Evolutionary conservation across 1,284 basidiomycete species (phyloP).

Genomic region (Ceraceosorus guamensis): DNA sequence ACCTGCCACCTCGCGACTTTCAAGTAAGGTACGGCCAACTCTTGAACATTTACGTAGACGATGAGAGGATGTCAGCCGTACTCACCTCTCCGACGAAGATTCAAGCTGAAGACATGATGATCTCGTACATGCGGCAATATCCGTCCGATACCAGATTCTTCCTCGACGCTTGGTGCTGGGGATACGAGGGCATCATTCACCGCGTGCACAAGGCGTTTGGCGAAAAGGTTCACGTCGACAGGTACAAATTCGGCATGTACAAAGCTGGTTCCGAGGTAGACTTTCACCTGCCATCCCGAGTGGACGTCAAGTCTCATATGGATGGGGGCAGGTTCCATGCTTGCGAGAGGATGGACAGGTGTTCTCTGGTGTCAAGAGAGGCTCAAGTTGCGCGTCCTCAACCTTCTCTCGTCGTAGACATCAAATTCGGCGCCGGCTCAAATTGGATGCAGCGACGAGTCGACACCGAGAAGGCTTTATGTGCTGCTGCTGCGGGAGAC

Average conservation of each 20-base stretch:
- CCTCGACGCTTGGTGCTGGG: constrained; percentile 83
- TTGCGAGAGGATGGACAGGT: constrained; percentile 2
- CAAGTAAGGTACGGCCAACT: constrained; percentile 49
- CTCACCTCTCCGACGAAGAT: constrained; percentile 17
- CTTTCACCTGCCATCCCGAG: neutral
- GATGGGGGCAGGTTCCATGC: neutral
- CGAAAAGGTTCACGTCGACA: constrained; percentile 9
- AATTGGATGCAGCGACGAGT: neutral
- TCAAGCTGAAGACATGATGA: constrained; percentile 56
- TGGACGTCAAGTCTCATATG: neutral
- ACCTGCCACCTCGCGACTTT: neutral
- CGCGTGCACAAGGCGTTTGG: constrained; percentile 2
- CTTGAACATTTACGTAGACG: constrained; percentile 80
- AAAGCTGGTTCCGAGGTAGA: neutral
- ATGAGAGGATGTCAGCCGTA: constrained; percentile 54
- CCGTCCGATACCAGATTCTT: constrained; percentile 69
- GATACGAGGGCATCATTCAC: constrained; percentile 7
- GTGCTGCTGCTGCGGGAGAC: neutral
- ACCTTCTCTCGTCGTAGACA: neutral
- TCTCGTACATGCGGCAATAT: constrained; percentile 54
- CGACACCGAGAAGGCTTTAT: neutral
- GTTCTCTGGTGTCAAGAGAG: neutral
- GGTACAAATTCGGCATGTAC: constrained; percentile 8
- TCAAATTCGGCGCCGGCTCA: neutral
- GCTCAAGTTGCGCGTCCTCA: neutral